Percentiles rank a stretch among this genome's conserved stretches.
These are phyloP conservation scores for Prunus yedoensis DNA, from an alignment of 331 rosid genomes.

Conservation along the genomic window DNA sequence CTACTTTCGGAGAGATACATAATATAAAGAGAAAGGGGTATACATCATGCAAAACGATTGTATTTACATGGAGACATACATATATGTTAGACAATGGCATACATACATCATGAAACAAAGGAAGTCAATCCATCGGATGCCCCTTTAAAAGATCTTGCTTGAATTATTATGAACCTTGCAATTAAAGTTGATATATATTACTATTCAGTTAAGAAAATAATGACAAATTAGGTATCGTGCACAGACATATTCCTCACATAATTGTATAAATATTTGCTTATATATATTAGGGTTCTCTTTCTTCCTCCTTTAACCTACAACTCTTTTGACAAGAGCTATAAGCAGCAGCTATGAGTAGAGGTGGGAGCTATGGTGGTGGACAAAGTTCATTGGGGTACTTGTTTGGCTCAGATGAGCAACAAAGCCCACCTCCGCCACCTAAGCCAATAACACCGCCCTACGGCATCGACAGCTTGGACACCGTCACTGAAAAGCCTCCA, in stretches of 20 bases:
- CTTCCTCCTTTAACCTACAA: background rate
- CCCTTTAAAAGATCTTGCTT: background rate
- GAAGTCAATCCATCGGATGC: slow-evolving; percentile 5
- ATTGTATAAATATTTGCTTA: background rate
- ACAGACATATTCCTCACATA: background rate
- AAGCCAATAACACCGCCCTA: slow-evolving; percentile 39
- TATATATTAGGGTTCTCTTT: slow-evolving; percentile 25
- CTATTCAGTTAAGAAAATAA: slow-evolving; percentile 17
- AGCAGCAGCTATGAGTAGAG: slow-evolving; percentile 53
- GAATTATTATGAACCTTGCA: background rate
- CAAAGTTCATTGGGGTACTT: slow-evolving; percentile 68
- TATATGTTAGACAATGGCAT: background rate
- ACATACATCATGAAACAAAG: background rate
- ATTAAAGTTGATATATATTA: background rate
- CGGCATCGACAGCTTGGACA: slow-evolving; percentile 38
- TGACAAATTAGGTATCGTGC: slow-evolving; percentile 28
- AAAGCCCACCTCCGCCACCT: slow-evolving; percentile 31
- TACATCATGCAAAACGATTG: background rate
- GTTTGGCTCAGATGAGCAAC: slow-evolving; percentile 52
- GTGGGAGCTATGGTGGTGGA: slow-evolving; percentile 67
- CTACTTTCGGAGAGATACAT: too few relatives aligned
- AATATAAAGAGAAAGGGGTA: too few relatives aligned
- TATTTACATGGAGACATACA: background rate
- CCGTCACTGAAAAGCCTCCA: slow-evolving; percentile 15
- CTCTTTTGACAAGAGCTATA: background rate